These are phyloP conservation scores for Alternaria triticina DNA, from an alignment of 2,329 filamentous ascomycete genomes.

Conservation along the genomic window DNA sequence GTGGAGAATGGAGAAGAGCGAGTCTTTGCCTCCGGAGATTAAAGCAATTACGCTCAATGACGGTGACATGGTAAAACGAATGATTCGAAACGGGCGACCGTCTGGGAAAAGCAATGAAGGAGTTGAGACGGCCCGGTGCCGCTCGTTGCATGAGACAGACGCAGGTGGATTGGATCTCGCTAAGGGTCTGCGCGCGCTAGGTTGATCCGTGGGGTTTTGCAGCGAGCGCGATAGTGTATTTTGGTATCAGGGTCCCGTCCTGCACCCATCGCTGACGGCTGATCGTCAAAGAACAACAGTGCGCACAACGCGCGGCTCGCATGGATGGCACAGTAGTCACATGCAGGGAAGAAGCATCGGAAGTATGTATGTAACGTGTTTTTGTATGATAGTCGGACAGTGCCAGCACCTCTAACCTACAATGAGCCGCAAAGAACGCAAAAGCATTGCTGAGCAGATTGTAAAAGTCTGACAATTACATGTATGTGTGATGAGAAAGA, in stretches of 20 bases:
- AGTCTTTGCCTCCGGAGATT: constrained; percentile 96
- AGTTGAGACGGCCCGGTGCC: constrained; percentile 9
- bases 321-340: not conserved
- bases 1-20: constrained; percentile 90
- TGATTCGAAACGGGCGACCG: not conserved
- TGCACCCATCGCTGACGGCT: not conserved
- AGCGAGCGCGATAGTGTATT: constrained; percentile 3
- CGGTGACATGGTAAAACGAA: constrained; percentile 13
- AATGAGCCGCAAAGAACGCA: constrained; percentile 16
- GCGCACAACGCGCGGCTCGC: not conserved
- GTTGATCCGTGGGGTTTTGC: constrained; percentile 1
- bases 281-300: constrained; percentile 1
- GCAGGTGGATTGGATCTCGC: constrained; percentile 13
- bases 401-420: constrained; percentile 45
- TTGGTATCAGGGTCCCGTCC: constrained; percentile 4
- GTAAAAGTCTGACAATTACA: constrained; percentile 31
- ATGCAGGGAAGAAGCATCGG: constrained; percentile 1
- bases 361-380: constrained; percentile 16
- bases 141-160: constrained; percentile 3
- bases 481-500: constrained; percentile 24
- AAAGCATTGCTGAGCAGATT: constrained; percentile 28
- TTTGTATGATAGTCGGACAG: constrained; percentile 31
- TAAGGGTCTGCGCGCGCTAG: constrained; percentile 20
- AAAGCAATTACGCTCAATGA: constrained; percentile 75
- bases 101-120: constrained; percentile 5